Base-by-base conservation (phyloP, 495 filamentous ascomycete species). In the Lasiosphaeria miniovina region DNA sequence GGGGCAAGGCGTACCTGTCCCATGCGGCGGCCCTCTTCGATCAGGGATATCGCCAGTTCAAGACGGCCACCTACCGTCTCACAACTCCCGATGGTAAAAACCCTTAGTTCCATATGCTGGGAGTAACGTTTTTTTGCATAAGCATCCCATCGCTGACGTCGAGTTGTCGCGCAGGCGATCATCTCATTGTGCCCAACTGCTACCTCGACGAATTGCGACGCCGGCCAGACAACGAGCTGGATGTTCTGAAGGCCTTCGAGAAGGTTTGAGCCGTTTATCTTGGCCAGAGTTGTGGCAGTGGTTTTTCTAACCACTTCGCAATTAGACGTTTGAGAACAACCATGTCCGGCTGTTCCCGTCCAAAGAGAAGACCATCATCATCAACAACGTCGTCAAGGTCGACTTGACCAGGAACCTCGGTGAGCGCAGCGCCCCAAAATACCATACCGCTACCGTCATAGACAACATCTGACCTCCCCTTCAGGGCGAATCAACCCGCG, bases 41-140 rank as follows among this genome's bases (percentile, higher is more conserved):
- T 7, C 36, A 55, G 52, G 52, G 52, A 55, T 55, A 55, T 31
- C 9, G 9, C 15, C 17, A 43, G 15, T 55, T 55, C 52, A 43
- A 55, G 24, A 10, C 24, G 17, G 36, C 35, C 4, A 33, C 45
- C 15, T 55, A 55, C 31, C 52, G 52, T 11, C 24, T 55, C 36
- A 55, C 52, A 5, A 55, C 52, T 12, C 8, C 34, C 2, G 52
- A 55, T 9, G 52, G 52, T 54, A 12, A 9, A 24, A 3, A 17
- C 8, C 6, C 24, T 7, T 12, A 7, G 12, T 41, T 41, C 8
- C 8, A 12, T 8, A 41, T 8, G 38, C 8, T 41, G 7, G 3
- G 38, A 7, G 38, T 12, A 41, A 1, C 0, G 0, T 41, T 41
- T 7, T 7, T 41, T 41, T 7, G 38, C 38, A 41, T 7, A 3